A percentile compares a stretch with the other conserved stretches of the same genome.
Conservation (phyloP, 2,329 filamentous ascomycete species). For the Eurotiales sp. region DNA sequence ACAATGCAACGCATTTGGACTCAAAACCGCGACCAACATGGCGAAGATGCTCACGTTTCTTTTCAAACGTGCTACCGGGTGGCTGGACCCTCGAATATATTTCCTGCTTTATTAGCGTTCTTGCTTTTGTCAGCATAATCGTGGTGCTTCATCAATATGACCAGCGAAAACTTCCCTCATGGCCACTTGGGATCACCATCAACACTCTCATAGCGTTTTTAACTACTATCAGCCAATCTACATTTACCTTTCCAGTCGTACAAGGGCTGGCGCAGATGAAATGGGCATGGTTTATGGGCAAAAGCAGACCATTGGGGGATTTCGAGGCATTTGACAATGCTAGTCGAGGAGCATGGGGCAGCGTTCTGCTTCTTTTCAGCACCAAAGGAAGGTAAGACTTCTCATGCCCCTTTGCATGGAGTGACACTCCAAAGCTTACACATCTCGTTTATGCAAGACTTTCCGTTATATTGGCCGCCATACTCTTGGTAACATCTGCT, state of each 20-base stretch:
- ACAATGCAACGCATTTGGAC: background rate
- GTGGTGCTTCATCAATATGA: constrained; percentile 5
- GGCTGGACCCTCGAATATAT: constrained; percentile 8
- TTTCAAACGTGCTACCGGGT: background rate
- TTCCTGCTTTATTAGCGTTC: constrained; percentile 7
- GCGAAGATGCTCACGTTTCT: background rate
- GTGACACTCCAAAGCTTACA: background rate
- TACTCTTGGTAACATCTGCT: constrained; percentile 7
- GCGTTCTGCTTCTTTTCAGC: constrained; percentile 5
- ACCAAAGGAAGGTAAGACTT: constrained; percentile 11
- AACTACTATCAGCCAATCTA: constrained; percentile 7
- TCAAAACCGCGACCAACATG: background rate
- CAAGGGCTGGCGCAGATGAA: constrained; percentile 10
- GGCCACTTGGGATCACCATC: constrained; percentile 4
- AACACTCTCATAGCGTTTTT: constrained; percentile 8
- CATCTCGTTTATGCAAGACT: background rate
- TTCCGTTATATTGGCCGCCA: constrained; percentile 3
- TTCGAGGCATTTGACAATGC: constrained; percentile 6
- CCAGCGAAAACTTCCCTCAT: background rate
- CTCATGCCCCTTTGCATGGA: background rate
- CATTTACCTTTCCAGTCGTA: constrained; percentile 3
- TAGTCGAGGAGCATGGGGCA: constrained; percentile 10
- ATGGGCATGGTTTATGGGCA: constrained; percentile 2
- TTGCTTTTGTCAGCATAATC: constrained; percentile 1
- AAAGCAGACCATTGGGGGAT: constrained; percentile 3